A percentile compares a stretch with the other conserved stretches of the same genome.
Evolutionary conservation across 192 early-diverging fungal species (phyloP).

Genomic region (Backusella mclennaniae): DNA sequence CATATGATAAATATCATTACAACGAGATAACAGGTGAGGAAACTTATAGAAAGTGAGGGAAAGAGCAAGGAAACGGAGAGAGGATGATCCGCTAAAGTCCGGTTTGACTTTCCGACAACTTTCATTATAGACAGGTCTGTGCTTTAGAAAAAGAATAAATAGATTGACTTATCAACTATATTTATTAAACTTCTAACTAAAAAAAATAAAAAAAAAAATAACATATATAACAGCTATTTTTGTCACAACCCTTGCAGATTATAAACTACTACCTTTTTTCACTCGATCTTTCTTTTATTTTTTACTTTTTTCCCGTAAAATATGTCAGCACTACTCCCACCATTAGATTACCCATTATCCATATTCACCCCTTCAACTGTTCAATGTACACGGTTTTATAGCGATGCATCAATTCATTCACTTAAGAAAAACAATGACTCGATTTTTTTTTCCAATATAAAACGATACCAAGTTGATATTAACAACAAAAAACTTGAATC

Average conservation of each 20-base stretch:
- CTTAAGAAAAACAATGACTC: neutral
- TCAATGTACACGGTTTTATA: constrained; percentile 20
- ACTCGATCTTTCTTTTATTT: neutral
- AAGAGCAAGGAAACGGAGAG: neutral
- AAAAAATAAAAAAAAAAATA: neutral
- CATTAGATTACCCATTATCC: neutral
- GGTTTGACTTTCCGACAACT: neutral
- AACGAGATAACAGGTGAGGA: neutral
- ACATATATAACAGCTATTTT: neutral
- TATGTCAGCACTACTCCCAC: neutral
- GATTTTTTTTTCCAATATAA: neutral
- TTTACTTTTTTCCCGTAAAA: neutral
- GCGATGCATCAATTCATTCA: neutral
- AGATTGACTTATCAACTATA: neutral
- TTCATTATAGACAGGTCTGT: neutral
- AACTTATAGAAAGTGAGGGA: neutral
- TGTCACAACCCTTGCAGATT: neutral
- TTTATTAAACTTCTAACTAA: neutral
- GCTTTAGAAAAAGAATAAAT: constrained; percentile 1
- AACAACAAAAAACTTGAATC: neutral
- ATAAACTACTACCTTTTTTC: neutral
- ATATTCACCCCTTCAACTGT: constrained; percentile 1
- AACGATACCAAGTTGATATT: neutral
- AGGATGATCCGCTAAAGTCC: neutral
- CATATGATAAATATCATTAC: neutral